Base-by-base conservation (phyloP, 805 yeast species). In the Candida alai region DNA sequence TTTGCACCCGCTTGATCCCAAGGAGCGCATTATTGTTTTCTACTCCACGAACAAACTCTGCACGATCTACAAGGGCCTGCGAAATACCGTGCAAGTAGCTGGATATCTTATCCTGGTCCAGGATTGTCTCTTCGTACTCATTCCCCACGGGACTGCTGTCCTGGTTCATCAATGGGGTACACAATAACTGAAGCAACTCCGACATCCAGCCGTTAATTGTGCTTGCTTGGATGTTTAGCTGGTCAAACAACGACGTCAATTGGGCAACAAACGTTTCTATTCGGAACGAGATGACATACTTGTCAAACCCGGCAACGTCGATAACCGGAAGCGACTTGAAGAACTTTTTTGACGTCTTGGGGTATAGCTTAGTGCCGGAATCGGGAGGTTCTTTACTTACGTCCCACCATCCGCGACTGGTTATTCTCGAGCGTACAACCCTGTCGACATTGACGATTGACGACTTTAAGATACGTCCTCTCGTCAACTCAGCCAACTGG, bases 111-210 rank as follows among this genome's bases (percentile, higher is more conserved):
- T 83, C 94, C 54, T 90, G 97, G 30, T 74, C 80, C 26, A 76
- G 75, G 31, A 90, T 62, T 0, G 95, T 79, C 4, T 71, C 73
- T 9, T 76, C 79, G 55, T 89, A 93, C 48, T 88, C 97, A 32
- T 77, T 83, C 10, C 89, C 88, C 34, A 80, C 77, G 3, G 79
- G 77, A 23, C 59, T 62, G 20, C 58, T 57, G 32, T 77, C 80
- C 20, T 54, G 56, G 3, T 54, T 46, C 24, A 75, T 58, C 5
- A 84, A 63, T 0, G 77, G 77, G n/a, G 62, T 63, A 22, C 61
- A 49, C 30, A 84, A 56, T 10, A 76, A 52, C 2, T 43, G 44
- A 4, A 58, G 47, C 34, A 81, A 52, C 11, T 68, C 61, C 0
- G 49, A 48, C 38, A 76, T 51, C 80, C 84, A 76, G 4, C 50